Conservation (phyloP, 2,329 filamentous ascomycete genomes). For the Myriosclerotinia scirpicola region DNA sequence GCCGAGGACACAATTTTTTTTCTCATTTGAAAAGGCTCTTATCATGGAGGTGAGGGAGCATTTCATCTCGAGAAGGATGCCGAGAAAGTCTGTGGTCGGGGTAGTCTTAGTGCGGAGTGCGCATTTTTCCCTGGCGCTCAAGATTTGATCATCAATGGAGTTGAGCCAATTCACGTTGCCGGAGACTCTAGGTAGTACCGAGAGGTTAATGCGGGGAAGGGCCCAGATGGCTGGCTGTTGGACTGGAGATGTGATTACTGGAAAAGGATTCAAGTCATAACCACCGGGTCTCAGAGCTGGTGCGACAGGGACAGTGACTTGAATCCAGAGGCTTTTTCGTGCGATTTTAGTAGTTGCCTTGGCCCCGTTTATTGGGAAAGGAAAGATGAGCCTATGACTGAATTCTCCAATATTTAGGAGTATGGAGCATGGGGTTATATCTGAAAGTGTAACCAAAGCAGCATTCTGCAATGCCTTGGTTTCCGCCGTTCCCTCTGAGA, state of each 20-base stretch:
- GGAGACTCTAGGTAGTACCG: neutral
- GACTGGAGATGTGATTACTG: neutral
- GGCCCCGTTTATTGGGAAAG: conserved; percentile 6
- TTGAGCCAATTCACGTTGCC: neutral
- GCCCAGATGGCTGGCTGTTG: neutral
- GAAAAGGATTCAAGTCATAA: conserved; percentile 12
- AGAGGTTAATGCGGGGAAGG: neutral
- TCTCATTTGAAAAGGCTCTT: neutral
- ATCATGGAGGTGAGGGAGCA: neutral
- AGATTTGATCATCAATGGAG: neutral
- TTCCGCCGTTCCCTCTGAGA: conserved; percentile 1
- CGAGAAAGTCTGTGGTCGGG: neutral
- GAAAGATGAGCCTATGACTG: conserved; percentile 11
- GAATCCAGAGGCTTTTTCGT: conserved; percentile 16
- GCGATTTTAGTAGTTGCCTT: conserved; percentile 12
- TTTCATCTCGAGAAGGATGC: neutral
- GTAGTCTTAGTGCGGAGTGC: neutral
- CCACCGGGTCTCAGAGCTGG: neutral
- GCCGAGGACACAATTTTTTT: neutral
- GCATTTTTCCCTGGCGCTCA: neutral
- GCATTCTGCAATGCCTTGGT: conserved; percentile 9
- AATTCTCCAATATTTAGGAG: conserved; percentile 11
- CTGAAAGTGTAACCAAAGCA: conserved; percentile 11
- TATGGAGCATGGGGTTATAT: conserved; percentile 15
- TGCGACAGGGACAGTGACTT: conserved; percentile 14